Base-by-base conservation (phyloP, 2,329 filamentous ascomycete species). In the Gnomoniopsis sp. region DNA sequence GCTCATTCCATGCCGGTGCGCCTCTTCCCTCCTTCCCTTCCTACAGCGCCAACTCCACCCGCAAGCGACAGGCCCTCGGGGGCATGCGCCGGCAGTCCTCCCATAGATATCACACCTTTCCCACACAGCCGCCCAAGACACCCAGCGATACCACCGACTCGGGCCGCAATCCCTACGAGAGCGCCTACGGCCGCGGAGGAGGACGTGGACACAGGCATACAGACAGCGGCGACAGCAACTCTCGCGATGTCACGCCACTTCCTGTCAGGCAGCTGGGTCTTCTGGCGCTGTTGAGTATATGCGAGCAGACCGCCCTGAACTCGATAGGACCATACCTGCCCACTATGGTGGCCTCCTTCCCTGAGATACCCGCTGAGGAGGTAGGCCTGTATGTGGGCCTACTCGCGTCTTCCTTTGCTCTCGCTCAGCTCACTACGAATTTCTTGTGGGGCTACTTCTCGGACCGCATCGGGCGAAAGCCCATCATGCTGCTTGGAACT, bases 321-420 rank as follows among this genome's bases (percentile, higher is more conserved):
- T 96, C 92, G 22, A 97, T 99, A 68, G 90, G 89, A 12, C 95
- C 95, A 1, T 99, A 99, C 72, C 84, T 99, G 1, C 95, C 95
- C 0, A 85, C 92, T 66, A 98, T 99, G 93, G 88, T 93, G 1
- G 84, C 86, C 22, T 87, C 86, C 1, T 98, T 98, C 70, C 89
- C 91, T 1, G 90, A 90, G 62, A 88, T 97, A 21, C 82, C 88
- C 21, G 74, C 81, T 1, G 80, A 79, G 6, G 79, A 92, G 66
- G 88, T 89, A 34, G 95, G 93, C 1, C 71, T 98, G 46, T 98
- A 96, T 70, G 92, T 98, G 0, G 95, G 95, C 15, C 79, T 92
- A 49, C 88, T 98, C 50, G 95, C 93, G 1, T 96, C 91, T 8
- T 84, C 90, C 0, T 99, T 99, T 71, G 95, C 95, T 3, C 76